A percentile compares a stretch with the other conserved stretches of the same genome.
Conservation (phyloP, 2,329 filamentous ascomycete species). For the Xylaria sp. region DNA sequence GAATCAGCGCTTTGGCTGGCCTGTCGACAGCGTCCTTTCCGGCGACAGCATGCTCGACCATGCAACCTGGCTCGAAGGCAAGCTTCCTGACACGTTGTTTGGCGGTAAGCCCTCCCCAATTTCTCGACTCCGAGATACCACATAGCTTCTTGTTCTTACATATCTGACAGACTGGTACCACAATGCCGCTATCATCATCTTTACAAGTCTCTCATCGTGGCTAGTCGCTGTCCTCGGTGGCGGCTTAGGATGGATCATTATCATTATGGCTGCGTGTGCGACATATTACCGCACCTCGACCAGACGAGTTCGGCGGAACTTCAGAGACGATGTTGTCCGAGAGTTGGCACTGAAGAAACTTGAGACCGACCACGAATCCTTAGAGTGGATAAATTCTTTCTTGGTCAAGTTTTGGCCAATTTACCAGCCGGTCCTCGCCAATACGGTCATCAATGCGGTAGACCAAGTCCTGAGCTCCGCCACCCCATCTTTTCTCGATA, state of each 20-base stretch:
- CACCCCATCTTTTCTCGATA: conserved; percentile 92
- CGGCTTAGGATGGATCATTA: conserved; percentile 90
- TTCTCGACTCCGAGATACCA: conserved; percentile 20
- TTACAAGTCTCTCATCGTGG: conserved; percentile 92
- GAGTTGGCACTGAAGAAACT: conserved; percentile 88
- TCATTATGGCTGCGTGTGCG: conserved; percentile 90
- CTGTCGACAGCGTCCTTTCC: conserved; percentile 64
- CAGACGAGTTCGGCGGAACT: conserved; percentile 92
- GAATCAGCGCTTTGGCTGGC: conserved; percentile 86
- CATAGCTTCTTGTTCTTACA: conserved; percentile 26
- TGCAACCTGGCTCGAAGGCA: conserved; percentile 85
- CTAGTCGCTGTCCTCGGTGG: conserved; percentile 88
- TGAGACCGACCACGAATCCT: conserved; percentile 88
- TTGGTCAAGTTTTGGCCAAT: conserved; percentile 99
- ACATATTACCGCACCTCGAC: conserved; percentile 98
- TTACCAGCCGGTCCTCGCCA: conserved; percentile 91
- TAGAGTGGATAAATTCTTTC: conserved; percentile 99
- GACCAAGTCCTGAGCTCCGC: conserved; percentile 95
- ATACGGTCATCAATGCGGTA: conserved; percentile 91
- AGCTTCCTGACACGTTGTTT: conserved; percentile 88
- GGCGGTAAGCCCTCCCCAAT: conserved; percentile 68
- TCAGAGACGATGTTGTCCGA: conserved; percentile 90
- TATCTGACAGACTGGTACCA: conserved; percentile 87
- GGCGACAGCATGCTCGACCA: conserved; percentile 83
- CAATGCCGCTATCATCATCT: conserved; percentile 92